Percentiles rank a stretch among this genome's conserved stretches.
These are phyloP conservation scores for Centella asiatica DNA, from an alignment of 129 eudicot genomes.

Conservation along the genomic window DNA sequence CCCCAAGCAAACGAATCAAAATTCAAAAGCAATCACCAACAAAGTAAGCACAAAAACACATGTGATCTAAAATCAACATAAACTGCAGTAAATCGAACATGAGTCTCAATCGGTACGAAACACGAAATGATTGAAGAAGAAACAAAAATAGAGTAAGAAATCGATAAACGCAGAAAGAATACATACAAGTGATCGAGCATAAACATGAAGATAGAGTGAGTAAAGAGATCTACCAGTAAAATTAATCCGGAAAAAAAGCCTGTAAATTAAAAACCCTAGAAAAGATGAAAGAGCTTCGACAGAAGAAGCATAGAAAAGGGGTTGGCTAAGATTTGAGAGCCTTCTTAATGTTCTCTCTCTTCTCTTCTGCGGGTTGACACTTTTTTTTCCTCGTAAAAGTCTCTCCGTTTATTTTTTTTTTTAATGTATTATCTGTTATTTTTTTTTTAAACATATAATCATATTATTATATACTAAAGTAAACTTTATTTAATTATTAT, in stretches of 20 bases:
- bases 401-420: neutral
- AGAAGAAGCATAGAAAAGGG: neutral
- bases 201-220: neutral
- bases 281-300: neutral
- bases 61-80: neutral
- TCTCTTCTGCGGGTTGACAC: neutral
- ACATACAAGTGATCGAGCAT: neutral
- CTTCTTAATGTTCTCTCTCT: neutral
- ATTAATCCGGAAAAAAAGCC: neutral
- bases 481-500: too few species aligned
- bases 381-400: neutral
- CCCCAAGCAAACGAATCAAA: neutral
- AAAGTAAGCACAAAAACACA: neutral
- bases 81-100: neutral
- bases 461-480: too few species aligned
- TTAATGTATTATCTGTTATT: too few species aligned
- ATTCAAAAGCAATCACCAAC: neutral
- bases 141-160: too few species aligned
- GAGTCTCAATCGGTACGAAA: neutral
- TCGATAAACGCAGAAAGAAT: neutral
- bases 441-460: too few species aligned
- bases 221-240: constrained; percentile 2
- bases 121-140: too few species aligned
- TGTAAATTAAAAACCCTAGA: neutral
- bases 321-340: neutral